These are phyloP conservation scores for Cnidoscolus chayamansa DNA, from an alignment of 441 rosid genomes.

Conservation along the genomic window DNA sequence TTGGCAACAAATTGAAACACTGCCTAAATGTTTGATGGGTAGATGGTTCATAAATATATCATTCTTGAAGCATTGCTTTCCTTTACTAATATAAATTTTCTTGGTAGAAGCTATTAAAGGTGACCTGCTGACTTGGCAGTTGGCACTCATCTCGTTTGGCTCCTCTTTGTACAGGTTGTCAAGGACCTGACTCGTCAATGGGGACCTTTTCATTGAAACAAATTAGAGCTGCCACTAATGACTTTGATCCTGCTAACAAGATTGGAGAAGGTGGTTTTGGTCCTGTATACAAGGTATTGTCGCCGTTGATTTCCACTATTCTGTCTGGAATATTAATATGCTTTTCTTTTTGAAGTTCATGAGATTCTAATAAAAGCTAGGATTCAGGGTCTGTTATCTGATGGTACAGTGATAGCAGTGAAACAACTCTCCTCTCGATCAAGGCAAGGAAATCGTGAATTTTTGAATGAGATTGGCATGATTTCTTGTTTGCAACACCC, in stretches of 20 bases:
- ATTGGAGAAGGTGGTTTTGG: conserved; percentile 34
- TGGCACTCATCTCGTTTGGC: too few relatives aligned
- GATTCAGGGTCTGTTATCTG: conserved; percentile 49
- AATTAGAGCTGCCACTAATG: conserved; percentile 24
- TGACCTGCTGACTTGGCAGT: conserved; percentile 1
- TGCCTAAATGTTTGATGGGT: not conserved
- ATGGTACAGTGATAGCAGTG: conserved; percentile 61
- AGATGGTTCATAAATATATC: not conserved
- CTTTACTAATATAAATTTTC: not conserved
- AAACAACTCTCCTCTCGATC: conserved; percentile 49
- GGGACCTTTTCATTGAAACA: conserved; percentile 26
- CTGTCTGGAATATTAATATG: too few relatives aligned
- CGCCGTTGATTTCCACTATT: not conserved
- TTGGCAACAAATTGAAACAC: too few relatives aligned
- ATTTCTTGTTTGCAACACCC: conserved; percentile 51
- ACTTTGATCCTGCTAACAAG: conserved; percentile 27
- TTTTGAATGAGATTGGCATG: conserved; percentile 67
- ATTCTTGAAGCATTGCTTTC: not conserved
- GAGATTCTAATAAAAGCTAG: not conserved
- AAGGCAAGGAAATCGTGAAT: conserved; percentile 68
- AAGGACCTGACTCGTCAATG: conserved; percentile 16
- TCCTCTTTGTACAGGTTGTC: not conserved
- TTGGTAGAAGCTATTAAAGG: not conserved
- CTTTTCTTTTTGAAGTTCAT: not conserved
- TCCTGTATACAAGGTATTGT: conserved; percentile 25